phyloP scores from a whole-genome alignment of 2,329 filamentous ascomycete species.

The Colletotrichum theobromicola region DNA sequence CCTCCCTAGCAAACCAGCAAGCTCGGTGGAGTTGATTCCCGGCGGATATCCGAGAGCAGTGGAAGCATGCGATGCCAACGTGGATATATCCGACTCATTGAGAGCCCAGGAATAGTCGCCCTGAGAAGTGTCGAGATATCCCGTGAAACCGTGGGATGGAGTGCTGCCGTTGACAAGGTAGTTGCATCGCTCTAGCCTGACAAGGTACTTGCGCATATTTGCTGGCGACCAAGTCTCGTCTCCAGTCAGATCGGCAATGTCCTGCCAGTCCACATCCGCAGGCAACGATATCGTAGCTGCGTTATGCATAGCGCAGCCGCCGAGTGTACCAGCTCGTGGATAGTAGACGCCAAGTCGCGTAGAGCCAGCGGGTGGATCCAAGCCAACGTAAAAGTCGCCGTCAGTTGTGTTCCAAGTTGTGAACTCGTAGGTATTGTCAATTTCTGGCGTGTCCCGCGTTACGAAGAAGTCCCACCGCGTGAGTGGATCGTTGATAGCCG shows the following conservation, averaged over 20 bases:
- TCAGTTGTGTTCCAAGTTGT: slow-evolving; percentile 39
- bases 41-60: neutral
- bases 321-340: slow-evolving; percentile 49
- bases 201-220: slow-evolving; percentile 56
- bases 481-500: neutral
- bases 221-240: slow-evolving; percentile 61
- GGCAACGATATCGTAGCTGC: slow-evolving; percentile 64
- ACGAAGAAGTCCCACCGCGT: slow-evolving; percentile 65
- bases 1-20: neutral
- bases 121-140: neutral
- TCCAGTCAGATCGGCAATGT: slow-evolving; percentile 62
- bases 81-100: neutral
- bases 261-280: slow-evolving; percentile 62
- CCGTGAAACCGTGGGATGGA: neutral
- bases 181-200: neutral
- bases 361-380: slow-evolving; percentile 41
- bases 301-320: slow-evolving; percentile 63
- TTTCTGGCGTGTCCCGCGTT: slow-evolving; percentile 54
- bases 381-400: slow-evolving; percentile 33
- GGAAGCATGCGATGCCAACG: neutral
- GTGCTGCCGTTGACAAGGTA: neutral
- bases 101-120: neutral
- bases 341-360: slow-evolving; percentile 48
- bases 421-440: slow-evolving; percentile 55
- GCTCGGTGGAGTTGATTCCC: neutral